phyloP scores from a whole-genome alignment of 1,139 yeast genomes.

The Nakaseomyces glabratus region DNA sequence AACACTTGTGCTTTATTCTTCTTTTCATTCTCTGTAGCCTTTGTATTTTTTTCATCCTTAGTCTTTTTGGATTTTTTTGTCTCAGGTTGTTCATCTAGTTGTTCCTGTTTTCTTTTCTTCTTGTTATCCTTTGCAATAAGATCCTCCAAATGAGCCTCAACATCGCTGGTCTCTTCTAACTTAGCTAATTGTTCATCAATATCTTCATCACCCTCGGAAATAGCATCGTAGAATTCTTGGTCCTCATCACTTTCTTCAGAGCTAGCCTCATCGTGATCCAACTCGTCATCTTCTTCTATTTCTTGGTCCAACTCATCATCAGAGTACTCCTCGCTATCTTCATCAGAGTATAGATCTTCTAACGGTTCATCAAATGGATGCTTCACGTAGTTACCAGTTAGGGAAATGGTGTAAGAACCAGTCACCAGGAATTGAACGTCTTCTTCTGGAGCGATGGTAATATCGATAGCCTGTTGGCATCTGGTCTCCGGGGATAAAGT shows the following conservation, averaged over 20 bases:
- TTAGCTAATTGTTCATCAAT: slow-evolving; percentile 34
- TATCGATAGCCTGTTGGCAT: slow-evolving; percentile 84
- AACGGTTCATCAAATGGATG: slow-evolving; percentile 57
- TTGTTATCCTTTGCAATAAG: slow-evolving; percentile 33
- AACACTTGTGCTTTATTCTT: slow-evolving; percentile 56
- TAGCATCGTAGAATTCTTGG: slow-evolving; percentile 36
- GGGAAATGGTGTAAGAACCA: slow-evolving; percentile 88
- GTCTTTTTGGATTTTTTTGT: slow-evolving; percentile 84
- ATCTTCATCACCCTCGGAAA: slow-evolving; percentile 23
- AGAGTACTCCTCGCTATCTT: slow-evolving; percentile 69
- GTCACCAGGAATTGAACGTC: slow-evolving; percentile 90
- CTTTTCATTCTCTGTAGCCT: slow-evolving; percentile 18
- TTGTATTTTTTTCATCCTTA: slow-evolving; percentile 41
- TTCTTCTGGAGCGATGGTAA: slow-evolving; percentile 88
- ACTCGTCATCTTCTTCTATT: slow-evolving; percentile 57
- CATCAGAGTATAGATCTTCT: slow-evolving; percentile 51
- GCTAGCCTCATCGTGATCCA: slow-evolving; percentile 42
- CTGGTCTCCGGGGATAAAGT: slow-evolving; percentile 78
- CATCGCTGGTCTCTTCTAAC: slow-evolving; percentile 36
- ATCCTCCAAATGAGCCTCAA: slow-evolving; percentile 17
- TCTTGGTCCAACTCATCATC: slow-evolving; percentile 60
- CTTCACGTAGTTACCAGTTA: slow-evolving; percentile 91
- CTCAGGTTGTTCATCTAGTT: slow-evolving; percentile 28
- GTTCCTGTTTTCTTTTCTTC: slow-evolving; percentile 25
- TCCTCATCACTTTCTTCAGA: slow-evolving; percentile 39